Evolutionary conservation across 495 filamentous ascomycete species (phyloP), one percentile per base, ranked within the genome.

Genomic region (Astrocystis sublimbata): DNA sequence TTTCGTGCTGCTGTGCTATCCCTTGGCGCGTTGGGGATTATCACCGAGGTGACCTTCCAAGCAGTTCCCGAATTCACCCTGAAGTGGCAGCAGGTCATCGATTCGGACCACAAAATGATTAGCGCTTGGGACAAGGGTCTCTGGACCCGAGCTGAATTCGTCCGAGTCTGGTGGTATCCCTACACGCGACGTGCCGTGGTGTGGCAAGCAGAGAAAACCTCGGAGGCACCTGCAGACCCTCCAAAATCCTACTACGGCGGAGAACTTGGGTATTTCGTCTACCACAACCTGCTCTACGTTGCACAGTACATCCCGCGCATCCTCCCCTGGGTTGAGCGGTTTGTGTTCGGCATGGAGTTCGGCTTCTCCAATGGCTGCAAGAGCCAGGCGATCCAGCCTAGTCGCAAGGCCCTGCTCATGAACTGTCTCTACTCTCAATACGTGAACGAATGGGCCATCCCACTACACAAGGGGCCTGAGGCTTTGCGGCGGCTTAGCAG

Each of bases 371-470:
- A 90, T 61, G 86, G 89, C 26, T 77, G 75, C 2, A 79, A 81
- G 43, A 90, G 84, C 19, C 80, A 67, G 33, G 96, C 89, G 21
- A 85, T 97, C n/a, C 87, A 97, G 76, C 86, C 87, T 19, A 87
- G 86, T 38, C 86, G 90, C 21, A 72, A 86, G 53, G 96, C 92
- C 8, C 81, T 98, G 59, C 79, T 96, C 45, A 92, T 98, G 90
- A 93, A 98, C 74, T 98, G 94, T 72, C 83, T 97, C 17, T 98
- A 96, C 76, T 92, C 88, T 21, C 94, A 98, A 72, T 96, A 92
- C 67, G 94, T 98, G 46, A 96, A 98, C 71, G 94, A 98, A 71
- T 98, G 94, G 94, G 93, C 93, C 4, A 83, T 98, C 50, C 94
- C 94, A 6, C 77, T 98, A n/a, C 75, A 85, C 65, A 88, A 89